Percentiles rank a stretch among this genome's conserved stretches.
Conservation (phyloP, 139 green algal genomes). For the Chlorella sp. region DNA sequence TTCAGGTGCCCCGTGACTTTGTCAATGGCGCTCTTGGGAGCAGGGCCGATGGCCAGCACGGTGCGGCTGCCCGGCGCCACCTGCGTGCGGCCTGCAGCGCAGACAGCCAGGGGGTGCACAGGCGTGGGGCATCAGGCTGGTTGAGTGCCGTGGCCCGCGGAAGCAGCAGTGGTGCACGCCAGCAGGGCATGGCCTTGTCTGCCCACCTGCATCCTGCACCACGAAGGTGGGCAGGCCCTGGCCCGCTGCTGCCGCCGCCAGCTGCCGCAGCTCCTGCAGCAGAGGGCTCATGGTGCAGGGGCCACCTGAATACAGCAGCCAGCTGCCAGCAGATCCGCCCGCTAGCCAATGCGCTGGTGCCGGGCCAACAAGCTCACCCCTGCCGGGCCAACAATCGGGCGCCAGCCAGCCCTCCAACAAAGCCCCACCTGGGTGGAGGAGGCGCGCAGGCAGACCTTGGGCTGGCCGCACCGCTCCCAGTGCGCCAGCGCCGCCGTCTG, state of each 20-base stretch:
- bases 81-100: conserved; percentile 83
- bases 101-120: too few species aligned
- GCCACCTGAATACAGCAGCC: too few species aligned
- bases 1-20: conserved; percentile 74
- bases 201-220: conserved; percentile 49
- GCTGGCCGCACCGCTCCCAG: conserved; percentile 76
- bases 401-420: not conserved
- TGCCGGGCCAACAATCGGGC: too few species aligned
- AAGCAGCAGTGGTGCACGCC: not conserved
- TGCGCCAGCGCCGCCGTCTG: conserved; percentile 53
- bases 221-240: conserved; percentile 37
- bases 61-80: conserved; percentile 82
- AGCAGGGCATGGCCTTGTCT: not conserved
- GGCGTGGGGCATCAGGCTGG: too few species aligned
- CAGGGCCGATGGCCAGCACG: conserved; percentile 84
- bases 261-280: conserved; percentile 29
- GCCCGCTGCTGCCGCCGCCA: not conserved
- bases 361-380: too few species aligned
- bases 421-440: conserved; percentile 18
- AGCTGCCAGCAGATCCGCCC: too few species aligned
- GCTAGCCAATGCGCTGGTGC: too few species aligned
- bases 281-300: not conserved
- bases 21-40: conserved; percentile 66
- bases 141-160: too few species aligned
- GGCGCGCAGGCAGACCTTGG: conserved; percentile 84